Conservation (phyloP, 2,329 filamentous ascomycete genomes). For the Blastomyces percursus region DNA sequence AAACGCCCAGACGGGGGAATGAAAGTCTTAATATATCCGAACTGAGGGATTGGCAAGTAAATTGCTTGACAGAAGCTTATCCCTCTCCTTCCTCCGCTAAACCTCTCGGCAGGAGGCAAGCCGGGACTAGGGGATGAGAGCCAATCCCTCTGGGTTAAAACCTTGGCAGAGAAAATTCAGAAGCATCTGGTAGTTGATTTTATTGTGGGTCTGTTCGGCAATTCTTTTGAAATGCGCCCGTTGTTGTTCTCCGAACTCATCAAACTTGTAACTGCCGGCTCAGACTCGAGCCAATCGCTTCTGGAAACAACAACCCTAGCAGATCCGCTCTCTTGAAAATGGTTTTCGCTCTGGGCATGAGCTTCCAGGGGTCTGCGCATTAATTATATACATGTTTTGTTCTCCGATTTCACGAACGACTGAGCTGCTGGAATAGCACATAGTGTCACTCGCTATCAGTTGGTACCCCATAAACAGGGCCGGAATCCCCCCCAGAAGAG, state of each 20-base stretch:
- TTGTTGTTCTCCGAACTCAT: too few relatives aligned
- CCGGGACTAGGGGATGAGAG: not conserved
- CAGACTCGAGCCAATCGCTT: not conserved
- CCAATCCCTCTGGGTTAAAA: not conserved
- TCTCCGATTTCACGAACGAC: too few relatives aligned
- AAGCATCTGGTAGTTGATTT: not conserved
- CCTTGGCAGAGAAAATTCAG: not conserved
- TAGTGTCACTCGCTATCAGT: too few relatives aligned
- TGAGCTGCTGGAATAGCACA: too few relatives aligned
- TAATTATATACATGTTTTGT: not conserved
- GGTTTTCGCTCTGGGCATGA: not conserved
- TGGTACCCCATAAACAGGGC: too few relatives aligned
- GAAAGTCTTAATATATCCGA: not conserved
- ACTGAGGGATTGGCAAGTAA: not conserved
- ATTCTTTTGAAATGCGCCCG: too few relatives aligned
- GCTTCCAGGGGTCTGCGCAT: not conserved
- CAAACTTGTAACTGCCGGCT: too few relatives aligned
- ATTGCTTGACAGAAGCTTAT: constrained; percentile 4
- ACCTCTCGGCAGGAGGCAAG: not conserved
- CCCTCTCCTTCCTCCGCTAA: not conserved
- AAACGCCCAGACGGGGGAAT: not conserved
- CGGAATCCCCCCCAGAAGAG: too few relatives aligned
- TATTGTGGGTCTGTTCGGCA: not conserved
- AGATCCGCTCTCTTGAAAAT: not conserved
- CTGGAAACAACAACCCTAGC: not conserved